phyloP scores from a whole-genome alignment of 495 filamentous ascomycete species.

The Aspergillus baeticus region DNA sequence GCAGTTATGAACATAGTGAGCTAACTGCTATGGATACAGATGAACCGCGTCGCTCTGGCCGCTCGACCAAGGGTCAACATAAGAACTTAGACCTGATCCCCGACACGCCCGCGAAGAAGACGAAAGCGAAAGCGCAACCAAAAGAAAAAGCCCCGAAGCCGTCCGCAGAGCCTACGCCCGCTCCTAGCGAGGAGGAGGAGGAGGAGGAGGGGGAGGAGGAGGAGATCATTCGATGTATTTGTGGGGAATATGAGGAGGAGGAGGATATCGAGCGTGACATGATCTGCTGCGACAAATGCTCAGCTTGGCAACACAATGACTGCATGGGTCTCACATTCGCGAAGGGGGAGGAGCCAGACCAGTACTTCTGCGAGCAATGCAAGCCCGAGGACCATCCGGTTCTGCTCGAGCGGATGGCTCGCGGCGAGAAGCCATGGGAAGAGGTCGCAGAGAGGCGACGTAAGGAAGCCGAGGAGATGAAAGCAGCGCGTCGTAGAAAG shows the following conservation, averaged over 20 bases:
- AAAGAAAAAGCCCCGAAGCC: slow-evolving; percentile 50
- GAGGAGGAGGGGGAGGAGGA: slow-evolving; percentile 74
- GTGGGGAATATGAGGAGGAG: slow-evolving; percentile 82
- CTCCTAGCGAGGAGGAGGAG: slow-evolving; percentile 64
- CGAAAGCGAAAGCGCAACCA: slow-evolving; percentile 58
- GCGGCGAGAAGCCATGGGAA: slow-evolving; percentile 87
- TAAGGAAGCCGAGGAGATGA: slow-evolving; percentile 49
- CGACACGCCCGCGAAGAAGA: slow-evolving; percentile 60
- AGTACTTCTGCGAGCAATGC: slow-evolving; percentile 92
- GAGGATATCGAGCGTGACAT: slow-evolving; percentile 78
- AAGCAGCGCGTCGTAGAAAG: slow-evolving; percentile 43
- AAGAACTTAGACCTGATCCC: slow-evolving; percentile 73
- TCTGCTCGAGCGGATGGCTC: slow-evolving; percentile 68
- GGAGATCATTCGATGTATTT: slow-evolving; percentile 87
- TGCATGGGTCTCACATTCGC: slow-evolving; percentile 86
- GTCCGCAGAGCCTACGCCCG: slow-evolving; percentile 49
- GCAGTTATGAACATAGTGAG: slow-evolving; percentile 13
- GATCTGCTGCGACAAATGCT: slow-evolving; percentile 88
- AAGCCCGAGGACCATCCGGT: slow-evolving; percentile 75
- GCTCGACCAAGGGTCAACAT: slow-evolving; percentile 94
- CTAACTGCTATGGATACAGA: slow-evolving; percentile 52
- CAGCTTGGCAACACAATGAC: slow-evolving; percentile 94
- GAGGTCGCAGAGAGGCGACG: slow-evolving; percentile 55
- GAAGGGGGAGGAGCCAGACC: slow-evolving; percentile 67
- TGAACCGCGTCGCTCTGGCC: slow-evolving; percentile 88